Conservation (phyloP, 2,329 filamentous ascomycete genomes). For the Shiraia sp. region DNA sequence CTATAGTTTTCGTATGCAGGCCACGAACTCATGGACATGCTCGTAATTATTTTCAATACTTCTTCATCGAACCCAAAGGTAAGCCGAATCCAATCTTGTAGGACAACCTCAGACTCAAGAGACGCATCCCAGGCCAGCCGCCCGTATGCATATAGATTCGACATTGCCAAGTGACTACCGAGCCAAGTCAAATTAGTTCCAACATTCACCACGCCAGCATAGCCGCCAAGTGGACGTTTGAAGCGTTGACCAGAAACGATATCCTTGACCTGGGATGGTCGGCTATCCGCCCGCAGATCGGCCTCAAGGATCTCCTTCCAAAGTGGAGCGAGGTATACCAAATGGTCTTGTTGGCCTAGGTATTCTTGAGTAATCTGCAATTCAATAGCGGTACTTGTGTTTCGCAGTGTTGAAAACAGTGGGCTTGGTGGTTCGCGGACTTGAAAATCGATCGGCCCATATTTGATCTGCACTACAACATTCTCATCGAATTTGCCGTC, state of each 20-base stretch:
- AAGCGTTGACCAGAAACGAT: conserved; percentile 66
- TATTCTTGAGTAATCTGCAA: conserved; percentile 72
- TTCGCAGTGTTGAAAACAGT: conserved; percentile 59
- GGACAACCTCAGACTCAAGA: conserved; percentile 52
- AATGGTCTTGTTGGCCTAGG: conserved; percentile 69
- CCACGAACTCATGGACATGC: conserved; percentile 71
- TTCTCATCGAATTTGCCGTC: conserved; percentile 71
- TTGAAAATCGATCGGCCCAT: conserved; percentile 75
- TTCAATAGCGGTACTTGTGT: conserved; percentile 62
- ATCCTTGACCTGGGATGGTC: conserved; percentile 61
- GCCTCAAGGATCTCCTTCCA: conserved; percentile 72
- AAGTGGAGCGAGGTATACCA: conserved; percentile 69
- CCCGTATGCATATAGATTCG: conserved; percentile 69
- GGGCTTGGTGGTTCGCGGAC: conserved; percentile 69
- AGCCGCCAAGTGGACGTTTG: conserved; percentile 61
- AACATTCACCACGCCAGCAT: conserved; percentile 69
- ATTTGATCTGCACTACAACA: conserved; percentile 74
- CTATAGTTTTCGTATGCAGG: conserved; percentile 72
- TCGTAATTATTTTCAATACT: conserved; percentile 63
- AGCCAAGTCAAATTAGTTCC: conserved; percentile 70
- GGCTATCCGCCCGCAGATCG: conserved; percentile 64
- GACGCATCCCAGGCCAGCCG: conserved; percentile 67
- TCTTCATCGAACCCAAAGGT: conserved; percentile 62
- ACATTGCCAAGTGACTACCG: conserved; percentile 69
- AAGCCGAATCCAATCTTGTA: conserved; percentile 69